Base-by-base conservation (phyloP, 768 basidiomycete species). In the Calocera cornea region DNA sequence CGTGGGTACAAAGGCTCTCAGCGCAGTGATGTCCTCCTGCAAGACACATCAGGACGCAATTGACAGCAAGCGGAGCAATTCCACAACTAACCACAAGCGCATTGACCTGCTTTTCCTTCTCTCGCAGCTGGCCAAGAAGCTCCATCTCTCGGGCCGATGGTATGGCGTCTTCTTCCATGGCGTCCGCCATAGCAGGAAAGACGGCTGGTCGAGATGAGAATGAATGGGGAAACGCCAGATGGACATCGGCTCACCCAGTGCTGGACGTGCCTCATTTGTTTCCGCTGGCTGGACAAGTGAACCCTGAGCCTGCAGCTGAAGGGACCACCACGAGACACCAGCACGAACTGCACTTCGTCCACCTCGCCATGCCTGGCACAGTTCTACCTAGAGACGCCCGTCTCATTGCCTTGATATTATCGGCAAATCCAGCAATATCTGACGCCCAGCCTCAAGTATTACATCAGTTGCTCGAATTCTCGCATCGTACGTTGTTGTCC, bases 381-480 rank as follows among this genome's bases (percentile, higher is more conserved):
- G 54, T 60, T 10, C 19, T 93, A 34, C 91, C 91, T n/a, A 82
- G 87, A n/a, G 88, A 89, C 24, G 92, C 91, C 29, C 83, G 90
- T 65, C 83, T 89, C 41, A 91, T 93, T 66, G 90, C 91, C 0
- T 84, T 93, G 36, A 81, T 93, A 2, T 82, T 93, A 31, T 88
- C 91, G 1, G 87, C 90, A 2, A 89, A 89, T 0, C 90, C 92
- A 16, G 83, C 89, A 11, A 86, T 93, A 0, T 88, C 91, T 69
- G 91, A 93, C 78, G 85, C 87, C 0, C 91, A 93, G 69, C 91
- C 92, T 1, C 88, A 85, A 2, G 91, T 93, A 12, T 80, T 93
- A 11, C 89, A 92, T 72, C 91, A 93, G 72, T 83, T 93, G 8
- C 85, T 93, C 66, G 91, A 93, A 75, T 92, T 93, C 71, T 84